phyloP scores from a whole-genome alignment of 1,284 basidiomycete genomes.

The Tilletia caries region DNA sequence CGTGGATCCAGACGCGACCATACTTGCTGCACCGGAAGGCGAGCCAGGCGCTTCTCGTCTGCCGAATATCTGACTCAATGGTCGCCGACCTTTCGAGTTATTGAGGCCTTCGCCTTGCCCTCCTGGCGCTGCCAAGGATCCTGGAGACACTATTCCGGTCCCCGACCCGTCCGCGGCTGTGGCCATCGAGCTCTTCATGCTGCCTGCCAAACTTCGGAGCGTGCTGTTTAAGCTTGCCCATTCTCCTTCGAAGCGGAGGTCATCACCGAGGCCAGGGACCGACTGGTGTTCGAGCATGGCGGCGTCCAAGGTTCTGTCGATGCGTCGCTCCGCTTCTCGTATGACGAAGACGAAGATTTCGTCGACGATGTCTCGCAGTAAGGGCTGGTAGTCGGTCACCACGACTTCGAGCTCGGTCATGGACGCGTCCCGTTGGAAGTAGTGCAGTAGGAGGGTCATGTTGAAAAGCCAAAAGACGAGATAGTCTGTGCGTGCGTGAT shows the following conservation, averaged over 20 bases:
- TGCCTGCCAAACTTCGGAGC: constrained; percentile 41
- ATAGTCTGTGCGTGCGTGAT: constrained; percentile 72
- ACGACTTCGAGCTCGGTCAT: constrained; percentile 25
- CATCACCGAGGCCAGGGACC: constrained; percentile 66
- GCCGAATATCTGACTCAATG: constrained; percentile 36
- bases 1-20: background rate
- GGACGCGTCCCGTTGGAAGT: constrained; percentile 64
- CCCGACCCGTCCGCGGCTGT: background rate
- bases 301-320: constrained; percentile 79
- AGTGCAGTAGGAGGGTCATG: constrained; percentile 79
- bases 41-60: background rate
- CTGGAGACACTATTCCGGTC: no score
- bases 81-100: constrained; percentile 16
- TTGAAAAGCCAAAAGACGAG: constrained; percentile 95
- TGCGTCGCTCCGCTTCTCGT: constrained; percentile 79
- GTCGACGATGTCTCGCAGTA: constrained; percentile 66
- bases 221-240: constrained; percentile 60
- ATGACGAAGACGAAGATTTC: constrained; percentile 93
- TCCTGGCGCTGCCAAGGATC: background rate
- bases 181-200: constrained; percentile 32
- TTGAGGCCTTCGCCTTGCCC: no score
- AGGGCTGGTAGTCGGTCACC: constrained; percentile 27
- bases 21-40: no score
- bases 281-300: constrained; percentile 81
- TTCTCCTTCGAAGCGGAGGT: constrained; percentile 88